Evolutionary conservation across 2,329 filamentous ascomycete species (phyloP), one percentile per base, ranked within the genome.

Genomic region (Ophiostoma sp.): DNA sequence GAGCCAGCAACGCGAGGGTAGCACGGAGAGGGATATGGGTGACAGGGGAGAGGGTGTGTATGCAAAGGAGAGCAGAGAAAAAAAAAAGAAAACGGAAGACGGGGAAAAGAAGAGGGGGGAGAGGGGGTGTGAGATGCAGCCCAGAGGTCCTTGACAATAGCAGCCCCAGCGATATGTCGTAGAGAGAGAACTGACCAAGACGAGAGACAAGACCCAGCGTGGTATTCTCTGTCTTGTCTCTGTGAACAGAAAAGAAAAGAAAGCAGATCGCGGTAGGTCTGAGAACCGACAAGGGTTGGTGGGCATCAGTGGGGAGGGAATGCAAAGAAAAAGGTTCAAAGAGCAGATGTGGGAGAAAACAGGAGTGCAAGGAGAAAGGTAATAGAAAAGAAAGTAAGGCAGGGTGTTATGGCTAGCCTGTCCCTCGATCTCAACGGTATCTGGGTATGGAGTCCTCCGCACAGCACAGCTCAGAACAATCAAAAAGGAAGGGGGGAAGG

Each of bases 121-220:
- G 69, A 28, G 42, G 69, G 59, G 70, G 70, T 36, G 71, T 69
- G 63, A 61, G 45, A 42, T 50, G 50, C 45, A 61, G 71, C 50
- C n/a, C 15, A n/a, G 22, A 68, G 25, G 42, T 74, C 72, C 69
- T 69, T 69, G 31, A 57, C 31, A 61, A 31, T 22, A 68, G 61
- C 39, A 69, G 17, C 50, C 55, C 64, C 31, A 66, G 55, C 33
- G 12, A 63, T 28, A 52, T 15, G 42, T 19, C 42, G 42, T 48
- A 48, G 15, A 6, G 15, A 15, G 15, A 19, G 42, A 48, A 48
- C 55, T 59, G 25, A 28, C 17, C 15, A 59, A 33, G 55, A 33
- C 3, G 17, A n/a, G 50, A 19, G 55, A 19, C 55, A 15, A 59
- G 55, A 6, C 15, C 12, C 7, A 31, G 28, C 15, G 55, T 59